These are phyloP conservation scores for Juglanconis juglandina DNA, from an alignment of 2,329 filamentous ascomycete genomes.

Conservation along the genomic window DNA sequence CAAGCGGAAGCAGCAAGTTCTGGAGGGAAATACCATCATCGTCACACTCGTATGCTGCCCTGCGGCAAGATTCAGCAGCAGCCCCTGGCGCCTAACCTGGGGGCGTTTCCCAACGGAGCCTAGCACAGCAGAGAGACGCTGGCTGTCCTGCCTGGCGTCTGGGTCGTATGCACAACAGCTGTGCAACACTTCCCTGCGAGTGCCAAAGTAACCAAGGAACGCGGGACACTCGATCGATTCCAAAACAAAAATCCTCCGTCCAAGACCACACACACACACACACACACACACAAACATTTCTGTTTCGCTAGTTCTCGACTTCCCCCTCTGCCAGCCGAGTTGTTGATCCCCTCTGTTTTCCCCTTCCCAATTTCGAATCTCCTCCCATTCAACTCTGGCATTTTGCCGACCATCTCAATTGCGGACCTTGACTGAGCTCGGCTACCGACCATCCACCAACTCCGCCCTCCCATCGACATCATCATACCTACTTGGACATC, in stretches of 20 bases:
- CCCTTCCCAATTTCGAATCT: not conserved
- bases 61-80: not conserved
- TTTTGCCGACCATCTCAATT: not conserved
- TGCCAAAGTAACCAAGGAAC: slow-evolving; percentile 15
- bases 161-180: not conserved
- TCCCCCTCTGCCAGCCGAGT: not conserved
- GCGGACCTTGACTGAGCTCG: not conserved
- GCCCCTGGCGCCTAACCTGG: slow-evolving; percentile 8
- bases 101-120: slow-evolving; percentile 10
- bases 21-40: not conserved
- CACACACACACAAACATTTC: not conserved
- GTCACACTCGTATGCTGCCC: not conserved
- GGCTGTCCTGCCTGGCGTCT: not conserved
- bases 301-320: slow-evolving; percentile 3
- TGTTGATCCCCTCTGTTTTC: not conserved
- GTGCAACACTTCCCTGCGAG: slow-evolving; percentile 4
- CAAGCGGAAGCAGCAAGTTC: no score
- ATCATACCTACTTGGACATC: no score
- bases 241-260: slow-evolving; percentile 8
- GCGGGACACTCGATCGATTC: slow-evolving; percentile 19
- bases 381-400: not conserved
- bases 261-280: not conserved
- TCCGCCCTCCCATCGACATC: not conserved
- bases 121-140: slow-evolving; percentile 6
- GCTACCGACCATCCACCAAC: not conserved